These are phyloP conservation scores for Fragilariopsis cylindrus DNA, from an alignment of 108 stramenopile genomes.

Conservation along the genomic window DNA sequence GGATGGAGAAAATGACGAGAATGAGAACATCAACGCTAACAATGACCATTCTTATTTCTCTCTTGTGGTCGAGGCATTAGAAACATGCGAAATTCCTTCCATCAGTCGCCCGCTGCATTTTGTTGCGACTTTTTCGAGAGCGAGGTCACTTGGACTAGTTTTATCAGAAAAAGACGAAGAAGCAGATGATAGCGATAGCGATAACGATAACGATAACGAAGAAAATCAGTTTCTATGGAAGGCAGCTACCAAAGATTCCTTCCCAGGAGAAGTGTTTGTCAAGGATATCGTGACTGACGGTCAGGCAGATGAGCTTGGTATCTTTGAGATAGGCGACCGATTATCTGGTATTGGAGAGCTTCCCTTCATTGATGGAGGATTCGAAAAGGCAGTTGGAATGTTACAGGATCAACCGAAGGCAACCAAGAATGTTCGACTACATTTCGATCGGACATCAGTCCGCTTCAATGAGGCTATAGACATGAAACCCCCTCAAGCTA, in stretches of 20 bases:
- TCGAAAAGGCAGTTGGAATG: slow-evolving; percentile 68
- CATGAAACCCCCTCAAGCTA: slow-evolving; percentile 23
- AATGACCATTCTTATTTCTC: slow-evolving; percentile 43
- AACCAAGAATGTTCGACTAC: slow-evolving; percentile 55
- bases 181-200: slow-evolving; percentile 24
- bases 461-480: slow-evolving; percentile 25
- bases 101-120: slow-evolving; percentile 74
- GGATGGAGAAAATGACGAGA: not conserved
- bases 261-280: slow-evolving; percentile 74
- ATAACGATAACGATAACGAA: slow-evolving; percentile 19
- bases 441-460: slow-evolving; percentile 66
- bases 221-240: slow-evolving; percentile 38
- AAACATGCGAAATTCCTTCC: slow-evolving; percentile 44
- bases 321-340: slow-evolving; percentile 82
- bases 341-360: slow-evolving; percentile 75
- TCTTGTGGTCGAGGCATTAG: slow-evolving; percentile 59
- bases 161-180: slow-evolving; percentile 50
- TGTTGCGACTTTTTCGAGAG: slow-evolving; percentile 74
- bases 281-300: slow-evolving; percentile 54
- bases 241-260: slow-evolving; percentile 53
- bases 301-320: slow-evolving; percentile 68
- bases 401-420: slow-evolving; percentile 42
- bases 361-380: slow-evolving; percentile 64
- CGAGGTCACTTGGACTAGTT: slow-evolving; percentile 56
- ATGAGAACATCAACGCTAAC: not conserved